Conservation (phyloP, 495 filamentous ascomycete genomes). For the Thermochaetoides thermophila region DNA sequence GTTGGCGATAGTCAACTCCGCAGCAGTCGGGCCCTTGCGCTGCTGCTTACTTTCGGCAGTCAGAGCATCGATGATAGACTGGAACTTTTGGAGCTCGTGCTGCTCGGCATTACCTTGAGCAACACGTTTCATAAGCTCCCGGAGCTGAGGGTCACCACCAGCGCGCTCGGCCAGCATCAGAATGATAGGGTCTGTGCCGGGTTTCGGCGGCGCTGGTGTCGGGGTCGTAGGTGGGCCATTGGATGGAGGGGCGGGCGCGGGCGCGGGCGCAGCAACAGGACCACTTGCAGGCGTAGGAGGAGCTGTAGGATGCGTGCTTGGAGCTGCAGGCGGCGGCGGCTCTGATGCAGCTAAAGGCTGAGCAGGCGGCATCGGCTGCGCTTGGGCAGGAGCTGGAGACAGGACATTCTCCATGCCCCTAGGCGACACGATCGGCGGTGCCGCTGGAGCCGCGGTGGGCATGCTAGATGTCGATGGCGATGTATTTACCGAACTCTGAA, state of each 20-base stretch:
- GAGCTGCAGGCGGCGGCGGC: slow-evolving; percentile 3
- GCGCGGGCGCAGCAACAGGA: background rate
- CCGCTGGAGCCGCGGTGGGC: too few species aligned
- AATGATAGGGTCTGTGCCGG: slow-evolving; percentile 80
- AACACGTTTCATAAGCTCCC: slow-evolving; percentile 90
- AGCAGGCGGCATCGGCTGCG: slow-evolving; percentile 6
- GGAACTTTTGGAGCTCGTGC: slow-evolving; percentile 74
- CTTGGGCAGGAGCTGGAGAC: slow-evolving; percentile 5
- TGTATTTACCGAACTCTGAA: too few species aligned
- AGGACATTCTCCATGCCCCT: background rate
- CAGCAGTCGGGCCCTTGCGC: slow-evolving; percentile 24
- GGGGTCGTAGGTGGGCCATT: slow-evolving; percentile 14
- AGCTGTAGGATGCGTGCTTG: too few species aligned
- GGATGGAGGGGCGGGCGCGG: slow-evolving; percentile 5
- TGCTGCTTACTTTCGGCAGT: slow-evolving; percentile 43
- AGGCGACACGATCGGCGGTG: background rate
- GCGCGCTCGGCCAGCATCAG: slow-evolving; percentile 81
- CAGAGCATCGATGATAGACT: slow-evolving; percentile 83
- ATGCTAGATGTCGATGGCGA: too few species aligned
- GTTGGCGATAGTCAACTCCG: slow-evolving; percentile 28
- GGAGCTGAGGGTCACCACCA: slow-evolving; percentile 71
- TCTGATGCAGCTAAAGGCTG: slow-evolving; percentile 1
- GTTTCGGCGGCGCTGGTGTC: slow-evolving; percentile 14
- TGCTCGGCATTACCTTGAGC: slow-evolving; percentile 71
- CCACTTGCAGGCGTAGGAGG: too few species aligned